phyloP scores from a whole-genome alignment of 2,329 filamentous ascomycete genomes.

The Colletotrichum sp. region DNA sequence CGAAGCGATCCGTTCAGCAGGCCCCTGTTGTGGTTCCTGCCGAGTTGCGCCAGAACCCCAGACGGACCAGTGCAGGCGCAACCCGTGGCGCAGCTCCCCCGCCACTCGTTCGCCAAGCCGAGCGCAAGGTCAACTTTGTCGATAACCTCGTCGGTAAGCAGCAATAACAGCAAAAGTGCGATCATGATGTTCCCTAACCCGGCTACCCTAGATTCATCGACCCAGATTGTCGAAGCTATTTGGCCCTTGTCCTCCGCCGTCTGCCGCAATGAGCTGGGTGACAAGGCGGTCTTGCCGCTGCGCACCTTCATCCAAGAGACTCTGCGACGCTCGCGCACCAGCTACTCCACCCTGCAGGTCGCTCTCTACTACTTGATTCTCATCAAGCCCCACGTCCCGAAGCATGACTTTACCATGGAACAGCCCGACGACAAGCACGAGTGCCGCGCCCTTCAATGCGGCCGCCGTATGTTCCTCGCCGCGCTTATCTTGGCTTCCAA shows the following conservation, averaged over 20 bases:
- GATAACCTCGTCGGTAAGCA: slow-evolving; percentile 96
- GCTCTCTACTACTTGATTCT: slow-evolving; percentile 95
- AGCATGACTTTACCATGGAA: slow-evolving; percentile 84
- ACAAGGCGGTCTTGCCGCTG: slow-evolving; percentile 83
- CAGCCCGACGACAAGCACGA: slow-evolving; percentile 75
- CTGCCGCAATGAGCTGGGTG: slow-evolving; percentile 73
- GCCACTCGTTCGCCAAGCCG: slow-evolving; percentile 80
- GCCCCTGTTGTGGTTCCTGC: slow-evolving; percentile 50
- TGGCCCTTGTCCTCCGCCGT: slow-evolving; percentile 90
- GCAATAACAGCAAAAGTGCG: slow-evolving; percentile 27
- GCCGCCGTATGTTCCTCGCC: slow-evolving; percentile 95
- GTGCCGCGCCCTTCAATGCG: slow-evolving; percentile 87
- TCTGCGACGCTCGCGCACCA: slow-evolving; percentile 89
- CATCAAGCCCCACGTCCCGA: slow-evolving; percentile 88
- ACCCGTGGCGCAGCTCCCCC: slow-evolving; percentile 64
- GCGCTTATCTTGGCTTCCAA: slow-evolving; percentile 96
- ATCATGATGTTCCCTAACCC: slow-evolving; percentile 29
- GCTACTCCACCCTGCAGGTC: slow-evolving; percentile 96
- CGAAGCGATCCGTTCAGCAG: slow-evolving; percentile 27
- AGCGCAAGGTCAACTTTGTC: slow-evolving; percentile 94
- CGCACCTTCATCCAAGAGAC: slow-evolving; percentile 98
- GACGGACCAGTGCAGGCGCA: slow-evolving; percentile 60
- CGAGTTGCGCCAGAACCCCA: slow-evolving; percentile 69
- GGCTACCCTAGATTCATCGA: slow-evolving; percentile 80
- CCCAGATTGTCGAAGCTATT: slow-evolving; percentile 95